Conservation (phyloP, 441 rosid genomes). For the Aleurites moluccanus region DNA sequence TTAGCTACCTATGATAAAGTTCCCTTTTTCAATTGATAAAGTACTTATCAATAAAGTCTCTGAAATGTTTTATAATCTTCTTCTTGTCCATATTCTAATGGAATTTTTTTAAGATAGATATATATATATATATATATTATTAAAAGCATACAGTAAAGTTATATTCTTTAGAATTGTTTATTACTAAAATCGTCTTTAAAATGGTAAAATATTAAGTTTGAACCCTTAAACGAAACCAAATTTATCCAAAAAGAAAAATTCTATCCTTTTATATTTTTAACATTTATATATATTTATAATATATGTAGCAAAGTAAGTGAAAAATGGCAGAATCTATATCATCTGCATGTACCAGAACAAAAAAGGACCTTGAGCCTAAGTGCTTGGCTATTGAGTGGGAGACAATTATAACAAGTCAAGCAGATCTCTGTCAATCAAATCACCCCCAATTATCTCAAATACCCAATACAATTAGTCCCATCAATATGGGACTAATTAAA, state of each 20-base stretch:
- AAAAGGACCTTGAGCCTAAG: conserved; percentile 23
- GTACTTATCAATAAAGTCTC: conserved; percentile 8
- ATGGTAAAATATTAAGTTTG: too few species aligned
- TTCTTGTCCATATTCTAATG: conserved; percentile 39
- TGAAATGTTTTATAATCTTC: conserved; percentile 19
- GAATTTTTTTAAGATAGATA: conserved; percentile 26
- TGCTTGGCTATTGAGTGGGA: conserved; percentile 31
- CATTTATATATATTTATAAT: too few species aligned
- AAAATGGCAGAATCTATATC: conserved; percentile 20
- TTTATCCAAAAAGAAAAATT: too few species aligned
- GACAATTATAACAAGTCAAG: conserved; percentile 40
- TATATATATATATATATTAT: neutral
- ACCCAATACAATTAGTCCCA: conserved; percentile 15
- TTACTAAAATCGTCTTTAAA: neutral
- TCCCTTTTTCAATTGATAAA: conserved; percentile 27
- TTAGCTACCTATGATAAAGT: conserved; percentile 26
- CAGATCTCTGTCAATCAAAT: conserved; percentile 39
- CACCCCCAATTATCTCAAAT: conserved; percentile 18
- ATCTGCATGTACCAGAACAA: conserved; percentile 20
- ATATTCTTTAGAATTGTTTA: neutral
- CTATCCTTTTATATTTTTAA: too few species aligned
- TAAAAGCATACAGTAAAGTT: conserved; percentile 27
- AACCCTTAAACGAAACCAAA: too few species aligned
- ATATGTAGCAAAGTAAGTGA: conserved; percentile 3
- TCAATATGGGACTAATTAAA: neutral